Percentiles rank a stretch among this genome's conserved stretches.
These are phyloP conservation scores for Candida quercuum DNA, from an alignment of 805 yeast genomes.

Conservation along the genomic window DNA sequence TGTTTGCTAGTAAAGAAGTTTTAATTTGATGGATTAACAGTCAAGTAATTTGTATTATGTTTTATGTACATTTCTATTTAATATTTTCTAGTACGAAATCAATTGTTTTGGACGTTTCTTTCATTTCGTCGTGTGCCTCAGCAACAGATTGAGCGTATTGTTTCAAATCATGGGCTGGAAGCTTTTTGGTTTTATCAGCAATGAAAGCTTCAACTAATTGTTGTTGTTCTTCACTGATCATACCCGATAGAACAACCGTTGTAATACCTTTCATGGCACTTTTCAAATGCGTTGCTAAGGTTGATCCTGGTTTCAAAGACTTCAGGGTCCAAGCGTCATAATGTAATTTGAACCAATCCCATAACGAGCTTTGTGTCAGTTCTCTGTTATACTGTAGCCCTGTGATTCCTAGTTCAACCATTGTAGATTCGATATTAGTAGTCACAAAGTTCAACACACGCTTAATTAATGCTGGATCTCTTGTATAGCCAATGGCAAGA, in stretches of 20 bases:
- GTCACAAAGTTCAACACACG: conserved; percentile 53
- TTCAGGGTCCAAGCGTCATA: conserved; percentile 48
- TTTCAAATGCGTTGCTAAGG: conserved; percentile 40
- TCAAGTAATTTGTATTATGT: not conserved
- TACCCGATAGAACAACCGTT: conserved; percentile 29
- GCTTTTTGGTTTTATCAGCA: conserved; percentile 23
- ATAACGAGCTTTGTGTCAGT: conserved; percentile 31
- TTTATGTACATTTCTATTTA: not conserved
- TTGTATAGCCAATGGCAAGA: conserved; percentile 46
- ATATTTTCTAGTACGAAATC: conserved; percentile 4
- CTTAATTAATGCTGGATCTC: conserved; percentile 38
- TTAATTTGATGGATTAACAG: too few species aligned
- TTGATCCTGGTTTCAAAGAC: conserved; percentile 40
- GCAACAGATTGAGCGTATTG: conserved; percentile 14
- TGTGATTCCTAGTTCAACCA: conserved; percentile 52
- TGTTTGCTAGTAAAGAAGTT: too few species aligned
- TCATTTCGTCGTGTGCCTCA: conserved; percentile 10
- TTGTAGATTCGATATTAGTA: conserved; percentile 48
- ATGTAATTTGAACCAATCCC: conserved; percentile 54
- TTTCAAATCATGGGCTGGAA: conserved; percentile 35
- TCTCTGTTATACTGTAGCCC: conserved; percentile 42
- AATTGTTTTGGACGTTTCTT: conserved; percentile 10
- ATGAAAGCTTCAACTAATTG: conserved; percentile 27
- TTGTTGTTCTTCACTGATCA: conserved; percentile 25
- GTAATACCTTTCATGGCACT: conserved; percentile 37